Evolutionary conservation across 345 rosid species (phyloP).

Genomic region (Eucalyptus guilfoylei): DNA sequence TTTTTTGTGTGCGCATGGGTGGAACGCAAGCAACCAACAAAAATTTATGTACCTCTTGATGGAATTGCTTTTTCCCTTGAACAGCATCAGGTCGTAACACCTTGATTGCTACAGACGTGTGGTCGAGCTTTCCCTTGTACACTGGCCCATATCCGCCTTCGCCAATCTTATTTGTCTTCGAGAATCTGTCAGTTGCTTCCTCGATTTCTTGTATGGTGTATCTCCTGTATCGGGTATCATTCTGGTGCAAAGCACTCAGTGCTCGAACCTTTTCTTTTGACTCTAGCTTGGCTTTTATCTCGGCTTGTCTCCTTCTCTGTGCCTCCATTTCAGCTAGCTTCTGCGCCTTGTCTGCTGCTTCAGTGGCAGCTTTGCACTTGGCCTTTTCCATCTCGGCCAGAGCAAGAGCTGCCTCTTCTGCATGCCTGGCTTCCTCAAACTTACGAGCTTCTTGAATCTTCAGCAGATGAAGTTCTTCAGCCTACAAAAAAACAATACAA

Average conservation of each 20-base stretch:
- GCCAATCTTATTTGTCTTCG: conserved; percentile 47
- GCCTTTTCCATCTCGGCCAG: conserved; percentile 81
- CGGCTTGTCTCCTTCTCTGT: conserved; percentile 55
- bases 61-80: conserved; percentile 84
- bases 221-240: conserved; percentile 57
- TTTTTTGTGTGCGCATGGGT: background rate
- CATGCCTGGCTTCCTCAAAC: conserved; percentile 55
- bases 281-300: conserved; percentile 57
- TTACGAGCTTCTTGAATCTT: conserved; percentile 57
- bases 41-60: conserved; percentile 52
- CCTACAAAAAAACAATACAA: conserved; percentile 22
- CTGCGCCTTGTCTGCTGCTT: conserved; percentile 75
- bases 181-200: conserved; percentile 49
- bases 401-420: conserved; percentile 78
- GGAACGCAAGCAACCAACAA: background rate
- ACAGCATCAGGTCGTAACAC: conserved; percentile 84
- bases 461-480: conserved; percentile 57
- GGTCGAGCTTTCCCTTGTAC: conserved; percentile 71
- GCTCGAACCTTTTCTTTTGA: conserved; percentile 68
- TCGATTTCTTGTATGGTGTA: conserved; percentile 76
- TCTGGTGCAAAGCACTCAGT: conserved; percentile 41
- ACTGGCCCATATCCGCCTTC: conserved; percentile 99
- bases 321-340: conserved; percentile 63
- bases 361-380: conserved; percentile 70
- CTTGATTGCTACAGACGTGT: conserved; percentile 86